These are phyloP conservation scores for Brassica juncea DNA, from an alignment of 345 rosid genomes.

Conservation along the genomic window DNA sequence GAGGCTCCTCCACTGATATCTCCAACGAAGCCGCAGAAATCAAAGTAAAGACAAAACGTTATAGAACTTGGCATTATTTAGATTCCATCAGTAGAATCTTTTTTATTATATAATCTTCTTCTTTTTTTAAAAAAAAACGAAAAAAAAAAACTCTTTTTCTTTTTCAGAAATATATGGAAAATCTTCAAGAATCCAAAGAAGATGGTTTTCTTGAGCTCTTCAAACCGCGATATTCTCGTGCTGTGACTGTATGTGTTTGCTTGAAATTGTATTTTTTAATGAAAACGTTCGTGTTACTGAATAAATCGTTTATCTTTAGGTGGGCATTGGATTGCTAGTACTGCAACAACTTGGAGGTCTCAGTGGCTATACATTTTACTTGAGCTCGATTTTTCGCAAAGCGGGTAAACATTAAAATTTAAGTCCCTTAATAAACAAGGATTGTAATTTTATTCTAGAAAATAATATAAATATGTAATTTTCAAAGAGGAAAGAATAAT, in stretches of 20 bases:
- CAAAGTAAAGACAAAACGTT: slow-evolving; percentile 31
- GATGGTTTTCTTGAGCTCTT: slow-evolving; percentile 45
- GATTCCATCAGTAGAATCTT: too few relatives aligned
- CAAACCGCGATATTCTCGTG: slow-evolving; percentile 45
- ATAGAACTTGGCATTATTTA: not conserved
- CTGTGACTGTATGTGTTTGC: slow-evolving; percentile 40
- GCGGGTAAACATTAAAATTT: slow-evolving; percentile 44
- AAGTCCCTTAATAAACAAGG: not conserved
- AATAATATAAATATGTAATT: too few relatives aligned
- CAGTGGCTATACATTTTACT: slow-evolving; percentile 55
- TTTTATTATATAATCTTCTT: not conserved
- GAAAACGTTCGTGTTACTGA: not conserved
- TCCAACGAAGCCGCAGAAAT: slow-evolving; percentile 55
- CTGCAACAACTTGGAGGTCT: slow-evolving; percentile 93
- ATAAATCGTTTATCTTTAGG: slow-evolving; percentile 36
- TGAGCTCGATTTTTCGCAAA: slow-evolving; percentile 52
- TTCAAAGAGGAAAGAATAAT: not conserved
- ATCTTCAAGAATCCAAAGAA: slow-evolving; percentile 43
- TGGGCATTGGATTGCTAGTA: slow-evolving; percentile 72
- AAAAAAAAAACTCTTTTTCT: not conserved
- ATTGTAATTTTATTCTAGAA: not conserved
- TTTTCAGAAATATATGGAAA: slow-evolving; percentile 50
- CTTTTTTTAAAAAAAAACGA: too few relatives aligned
- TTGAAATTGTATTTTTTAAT: not conserved
- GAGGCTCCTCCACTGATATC: slow-evolving; percentile 52